Evolutionary conservation across 192 early-diverging fungal species (phyloP).

Genomic region (Cladochytrium replicatum): DNA sequence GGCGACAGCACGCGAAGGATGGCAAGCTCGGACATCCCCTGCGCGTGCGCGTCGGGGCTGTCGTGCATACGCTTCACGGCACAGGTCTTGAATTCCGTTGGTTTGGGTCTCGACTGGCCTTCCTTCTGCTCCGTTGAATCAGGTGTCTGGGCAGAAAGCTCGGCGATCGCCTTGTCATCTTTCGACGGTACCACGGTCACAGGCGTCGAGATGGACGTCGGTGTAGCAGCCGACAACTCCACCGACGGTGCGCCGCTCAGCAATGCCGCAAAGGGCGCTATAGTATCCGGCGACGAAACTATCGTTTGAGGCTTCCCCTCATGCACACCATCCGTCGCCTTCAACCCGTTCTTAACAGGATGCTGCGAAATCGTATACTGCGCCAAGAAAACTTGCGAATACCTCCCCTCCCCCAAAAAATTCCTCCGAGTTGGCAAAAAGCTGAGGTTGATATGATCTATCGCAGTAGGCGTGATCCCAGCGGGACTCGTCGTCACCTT

Average conservation of each 20-base stretch:
- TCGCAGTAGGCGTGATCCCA: not conserved
- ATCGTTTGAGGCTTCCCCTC: too few species aligned
- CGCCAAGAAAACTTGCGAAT: constrained; percentile 31
- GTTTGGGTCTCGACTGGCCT: not conserved
- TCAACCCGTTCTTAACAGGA: too few species aligned
- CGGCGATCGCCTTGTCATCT: not conserved
- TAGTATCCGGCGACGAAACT: too few species aligned
- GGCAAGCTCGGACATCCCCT: constrained; percentile 25
- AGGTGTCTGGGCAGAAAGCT: not conserved
- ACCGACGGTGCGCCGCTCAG: too few species aligned
- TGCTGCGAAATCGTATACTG: constrained; percentile 30
- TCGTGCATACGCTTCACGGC: constrained; percentile 43
- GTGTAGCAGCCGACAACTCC: too few species aligned
- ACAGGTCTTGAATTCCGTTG: constrained; percentile 20
- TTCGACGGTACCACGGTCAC: not conserved
- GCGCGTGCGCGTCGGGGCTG: constrained; percentile 21
- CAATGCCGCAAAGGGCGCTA: too few species aligned
- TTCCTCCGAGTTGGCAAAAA: constrained; percentile 41
- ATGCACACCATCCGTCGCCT: too few species aligned
- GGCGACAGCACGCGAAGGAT: constrained; percentile 21
- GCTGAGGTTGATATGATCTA: constrained; percentile 13
- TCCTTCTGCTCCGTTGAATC: not conserved
- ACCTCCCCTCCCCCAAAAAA: constrained; percentile 41
- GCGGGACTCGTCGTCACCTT: constrained; percentile 1
- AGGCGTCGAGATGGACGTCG: constrained; percentile 1